phyloP scores from a whole-genome alignment of 371 early-diverging fungal genomes.

The Lichtheimia ramosa region DNA sequence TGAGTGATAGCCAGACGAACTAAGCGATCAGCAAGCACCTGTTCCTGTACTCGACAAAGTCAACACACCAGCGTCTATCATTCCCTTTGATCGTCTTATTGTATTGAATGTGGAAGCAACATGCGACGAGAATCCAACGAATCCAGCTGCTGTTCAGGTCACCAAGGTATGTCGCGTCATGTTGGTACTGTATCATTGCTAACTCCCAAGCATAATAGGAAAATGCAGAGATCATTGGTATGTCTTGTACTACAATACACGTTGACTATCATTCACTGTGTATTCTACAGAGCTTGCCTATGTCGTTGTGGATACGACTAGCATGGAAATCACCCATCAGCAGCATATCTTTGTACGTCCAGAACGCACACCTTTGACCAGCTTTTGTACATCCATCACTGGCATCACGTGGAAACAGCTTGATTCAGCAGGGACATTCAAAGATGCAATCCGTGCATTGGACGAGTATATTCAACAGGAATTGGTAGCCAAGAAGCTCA shows the following conservation, averaged over 20 bases:
- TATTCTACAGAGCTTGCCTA: slow-evolving; percentile 33
- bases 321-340: slow-evolving; percentile 56
- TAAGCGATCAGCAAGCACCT: not conserved
- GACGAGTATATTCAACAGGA: slow-evolving; percentile 59
- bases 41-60: too few relatives aligned
- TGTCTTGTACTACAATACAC: not conserved
- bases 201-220: slow-evolving; percentile 19
- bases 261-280: too few relatives aligned
- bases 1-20: not conserved
- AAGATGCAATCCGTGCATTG: slow-evolving; percentile 60
- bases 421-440: slow-evolving; percentile 61
- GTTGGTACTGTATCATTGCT: too few relatives aligned
- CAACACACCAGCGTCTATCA: slow-evolving; percentile 18
- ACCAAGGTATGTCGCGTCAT: slow-evolving; percentile 42
- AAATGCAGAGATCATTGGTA: slow-evolving; percentile 53
- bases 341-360: slow-evolving; percentile 68
- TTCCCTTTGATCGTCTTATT: slow-evolving; percentile 63
- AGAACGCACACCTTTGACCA: slow-evolving; percentile 64
- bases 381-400: slow-evolving; percentile 69
- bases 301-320: slow-evolving; percentile 40
- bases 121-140: slow-evolving; percentile 71
- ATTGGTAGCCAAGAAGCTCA: slow-evolving; percentile 55
- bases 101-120: slow-evolving; percentile 72
- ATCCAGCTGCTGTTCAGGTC: slow-evolving; percentile 63
- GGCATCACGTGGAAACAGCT: slow-evolving; percentile 63